phyloP scores from a whole-genome alignment of 1,139 yeast species.

The Pichia sp. region DNA sequence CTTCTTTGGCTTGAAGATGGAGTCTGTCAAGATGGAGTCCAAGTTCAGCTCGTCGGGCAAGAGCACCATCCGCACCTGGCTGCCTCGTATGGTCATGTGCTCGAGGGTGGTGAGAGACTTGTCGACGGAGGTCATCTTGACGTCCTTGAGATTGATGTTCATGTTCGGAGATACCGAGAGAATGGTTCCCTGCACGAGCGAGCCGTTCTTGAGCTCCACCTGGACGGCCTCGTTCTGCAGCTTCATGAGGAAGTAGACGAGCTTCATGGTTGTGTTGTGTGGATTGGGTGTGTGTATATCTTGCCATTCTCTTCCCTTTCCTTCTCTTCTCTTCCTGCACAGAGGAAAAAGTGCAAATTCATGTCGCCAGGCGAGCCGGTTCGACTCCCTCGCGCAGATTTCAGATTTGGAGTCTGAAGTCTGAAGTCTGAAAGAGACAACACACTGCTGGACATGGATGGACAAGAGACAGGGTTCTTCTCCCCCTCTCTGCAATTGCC shows the following conservation, averaged over 20 bases:
- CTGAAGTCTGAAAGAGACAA: no score
- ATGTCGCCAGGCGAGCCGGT: no score
- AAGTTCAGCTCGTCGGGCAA: slow-evolving; percentile 88
- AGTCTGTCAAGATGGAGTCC: slow-evolving; percentile 69
- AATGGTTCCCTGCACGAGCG: slow-evolving; percentile 66
- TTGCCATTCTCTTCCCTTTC: no score
- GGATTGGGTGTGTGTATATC: neutral
- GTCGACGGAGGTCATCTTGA: slow-evolving; percentile 69
- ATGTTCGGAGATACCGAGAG: slow-evolving; percentile 87
- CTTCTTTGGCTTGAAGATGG: slow-evolving; percentile 45
- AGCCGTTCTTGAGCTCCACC: slow-evolving; percentile 90
- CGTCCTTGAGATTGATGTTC: slow-evolving; percentile 86
- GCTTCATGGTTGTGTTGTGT: slow-evolving; percentile 41
- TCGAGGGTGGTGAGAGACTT: slow-evolving; percentile 75
- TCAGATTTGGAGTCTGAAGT: no score
- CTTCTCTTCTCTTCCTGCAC: no score
- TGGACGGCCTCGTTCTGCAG: slow-evolving; percentile 85
- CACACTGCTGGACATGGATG: no score
- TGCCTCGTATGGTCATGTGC: slow-evolving; percentile 86
- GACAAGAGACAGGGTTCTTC: neutral
- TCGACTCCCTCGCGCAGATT: no score
- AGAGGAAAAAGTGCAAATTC: no score
- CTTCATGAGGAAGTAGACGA: slow-evolving; percentile 78
- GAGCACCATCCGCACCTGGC: slow-evolving; percentile 79
- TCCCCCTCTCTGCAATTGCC: no score